A percentile compares a stretch with the other conserved stretches of the same genome.
Evolutionary conservation across 352 stramenopile species (phyloP).

Genomic region (Phytophthora sojae): DNA sequence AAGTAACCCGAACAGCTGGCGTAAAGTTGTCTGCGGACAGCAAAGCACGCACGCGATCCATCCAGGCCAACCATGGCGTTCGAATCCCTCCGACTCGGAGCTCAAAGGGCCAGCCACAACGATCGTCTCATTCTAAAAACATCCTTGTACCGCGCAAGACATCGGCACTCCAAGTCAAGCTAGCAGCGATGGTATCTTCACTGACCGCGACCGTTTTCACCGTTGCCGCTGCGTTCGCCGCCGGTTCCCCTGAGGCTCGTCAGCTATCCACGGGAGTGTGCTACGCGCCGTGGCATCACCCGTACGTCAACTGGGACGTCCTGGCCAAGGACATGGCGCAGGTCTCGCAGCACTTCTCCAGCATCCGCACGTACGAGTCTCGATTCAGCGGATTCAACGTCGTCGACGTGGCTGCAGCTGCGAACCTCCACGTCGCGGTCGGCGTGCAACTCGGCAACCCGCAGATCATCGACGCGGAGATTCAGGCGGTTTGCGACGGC

Average conservation of each 20-base stretch:
- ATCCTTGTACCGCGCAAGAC: constrained; percentile 6
- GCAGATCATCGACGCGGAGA: constrained; percentile 37
- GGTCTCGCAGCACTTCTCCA: constrained; percentile 49
- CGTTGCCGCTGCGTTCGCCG: background rate
- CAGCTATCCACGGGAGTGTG: constrained; percentile 37
- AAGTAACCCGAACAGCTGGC: background rate
- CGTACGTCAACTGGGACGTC: constrained; percentile 34
- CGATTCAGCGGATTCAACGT: constrained; percentile 55
- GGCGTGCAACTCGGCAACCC: constrained; percentile 58
- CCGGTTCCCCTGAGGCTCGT: background rate
- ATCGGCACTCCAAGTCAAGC: background rate
- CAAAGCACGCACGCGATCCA: background rate
- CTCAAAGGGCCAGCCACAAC: background rate
- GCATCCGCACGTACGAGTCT: constrained; percentile 66
- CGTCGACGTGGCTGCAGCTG: constrained; percentile 40
- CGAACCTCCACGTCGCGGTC: constrained; percentile 57
- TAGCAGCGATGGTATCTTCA: background rate
- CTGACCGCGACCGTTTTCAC: background rate
- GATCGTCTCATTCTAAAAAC: constrained; percentile 2
- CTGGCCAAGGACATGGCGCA: constrained; percentile 39
- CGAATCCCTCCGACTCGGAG: constrained; percentile 1
- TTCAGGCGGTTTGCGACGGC: constrained; percentile 54
- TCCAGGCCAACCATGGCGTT: background rate
- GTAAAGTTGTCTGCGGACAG: constrained; percentile 5
- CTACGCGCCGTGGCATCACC: constrained; percentile 68